Base-by-base conservation (phyloP, 108 stramenopile species). In the Licmophora abbreviata region DNA sequence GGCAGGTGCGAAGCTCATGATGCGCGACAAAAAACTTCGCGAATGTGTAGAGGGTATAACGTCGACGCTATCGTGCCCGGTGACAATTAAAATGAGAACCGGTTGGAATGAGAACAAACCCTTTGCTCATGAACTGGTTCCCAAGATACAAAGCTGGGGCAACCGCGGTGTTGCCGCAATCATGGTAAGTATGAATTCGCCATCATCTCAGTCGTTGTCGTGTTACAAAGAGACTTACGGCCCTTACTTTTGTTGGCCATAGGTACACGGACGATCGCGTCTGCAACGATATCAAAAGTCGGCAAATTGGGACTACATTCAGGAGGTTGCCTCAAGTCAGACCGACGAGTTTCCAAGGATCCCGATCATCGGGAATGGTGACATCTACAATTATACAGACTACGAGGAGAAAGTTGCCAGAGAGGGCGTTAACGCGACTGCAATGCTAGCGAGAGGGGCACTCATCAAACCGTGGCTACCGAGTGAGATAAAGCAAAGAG, bases 381-480 rank as follows among this genome's bases (percentile, higher is more conserved):
- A 99, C 59, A 76, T 99, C 15, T 76, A 96, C 54, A 68, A 75
- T 35, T 98, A 75, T 64, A 50, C 66, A 5, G 95, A 98, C 56
- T 96, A 86, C 54, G 85, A 88, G 54, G 77, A 79, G 50, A 88
- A 87, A 29, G 61, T 87, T 24, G 57, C 59, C 17, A 44, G 69
- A 10, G 68, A 66, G 29, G 67, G 85, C 34, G 23, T 95, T 11
- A 64, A 69, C 3, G 64, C 73, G 8, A 92, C 93, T 26, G 94
- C 94, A 18, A 99, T 99, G 98, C 71, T 99, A 4, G 98, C 72
- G 21, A 71, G 96, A 37, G 98, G 98, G 34, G 96, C 95, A 2
- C 73, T 99, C 36, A 96, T 97, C 66, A 97, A 97, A 68, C 98
- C 98, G 2, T 99, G 98, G 98, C 69, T 99, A 21, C 94, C 95